phyloP scores from a whole-genome alignment of 768 basidiomycete genomes.

The Pholiota conissans region DNA sequence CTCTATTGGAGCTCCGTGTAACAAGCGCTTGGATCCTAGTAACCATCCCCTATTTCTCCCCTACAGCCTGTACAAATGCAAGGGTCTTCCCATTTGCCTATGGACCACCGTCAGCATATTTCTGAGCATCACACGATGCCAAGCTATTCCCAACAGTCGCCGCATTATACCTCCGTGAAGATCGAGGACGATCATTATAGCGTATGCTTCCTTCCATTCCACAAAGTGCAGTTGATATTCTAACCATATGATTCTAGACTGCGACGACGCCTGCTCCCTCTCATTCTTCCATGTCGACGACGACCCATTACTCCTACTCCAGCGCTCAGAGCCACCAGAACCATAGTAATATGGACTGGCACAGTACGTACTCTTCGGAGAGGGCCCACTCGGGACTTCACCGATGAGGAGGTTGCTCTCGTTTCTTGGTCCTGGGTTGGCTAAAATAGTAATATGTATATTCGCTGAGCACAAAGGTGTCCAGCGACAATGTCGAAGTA shows the following conservation, averaged over 20 bases:
- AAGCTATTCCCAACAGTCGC: slow-evolving; percentile 40
- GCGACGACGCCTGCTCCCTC: slow-evolving; percentile 28
- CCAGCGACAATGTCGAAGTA: background rate
- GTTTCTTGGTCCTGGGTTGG: background rate
- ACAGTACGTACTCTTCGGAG: slow-evolving; percentile 60
- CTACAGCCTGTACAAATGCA: slow-evolving; percentile 72
- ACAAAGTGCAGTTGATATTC: no score
- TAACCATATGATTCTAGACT: background rate
- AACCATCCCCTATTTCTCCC: slow-evolving; percentile 38
- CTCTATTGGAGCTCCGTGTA: slow-evolving; percentile 28
- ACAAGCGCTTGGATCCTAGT: slow-evolving; percentile 55
- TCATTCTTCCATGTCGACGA: no score
- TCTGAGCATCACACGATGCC: slow-evolving; percentile 39
- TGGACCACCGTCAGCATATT: slow-evolving; percentile 46
- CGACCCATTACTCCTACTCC: slow-evolving; percentile 51
- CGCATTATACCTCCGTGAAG: slow-evolving; percentile 58
- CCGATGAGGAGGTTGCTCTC: slow-evolving; percentile 36
- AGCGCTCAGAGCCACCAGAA: slow-evolving; percentile 35
- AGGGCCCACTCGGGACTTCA: slow-evolving; percentile 50
- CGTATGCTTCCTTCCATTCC: slow-evolving; percentile 33
- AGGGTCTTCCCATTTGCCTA: slow-evolving; percentile 49
- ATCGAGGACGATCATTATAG: slow-evolving; percentile 66
- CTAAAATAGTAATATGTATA: slow-evolving; percentile 9
- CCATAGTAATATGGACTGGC: slow-evolving; percentile 58
- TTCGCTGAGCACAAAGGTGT: background rate